Evolutionary conservation across 768 basidiomycete genomes (phyloP), one percentile per base, ranked within the genome.

Genomic region (Pleurotus platypus): DNA sequence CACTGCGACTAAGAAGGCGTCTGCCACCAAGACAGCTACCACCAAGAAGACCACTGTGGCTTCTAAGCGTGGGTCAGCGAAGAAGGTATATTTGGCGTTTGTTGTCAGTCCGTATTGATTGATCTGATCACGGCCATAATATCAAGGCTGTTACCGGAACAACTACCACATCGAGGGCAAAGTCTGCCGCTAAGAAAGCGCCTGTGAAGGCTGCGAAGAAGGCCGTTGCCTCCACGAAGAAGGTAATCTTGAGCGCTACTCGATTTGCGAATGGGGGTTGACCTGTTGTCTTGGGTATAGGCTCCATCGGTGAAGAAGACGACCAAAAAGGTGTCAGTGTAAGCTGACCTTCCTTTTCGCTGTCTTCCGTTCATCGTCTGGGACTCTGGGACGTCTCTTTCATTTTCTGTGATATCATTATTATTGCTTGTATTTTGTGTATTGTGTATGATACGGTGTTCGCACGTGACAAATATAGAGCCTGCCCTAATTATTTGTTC

Each of bases 41-140:
- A 58, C 60, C 4, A 55, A 69, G n/a, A 71, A 70, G 65, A 66
- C 64, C 45, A 55, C 59, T 15, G 37, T 71, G 4, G 60, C 75
- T 35, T 70, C 79, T 46, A 83, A 79, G 67, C 75, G 82, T 35
- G 82, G 78, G 30, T 46, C 76, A 1, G 83, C 80, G 7, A 90
- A 89, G 78, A 90, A 88, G 82, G 85, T 85, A 18, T 11, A 57
- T 38, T 13, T 24, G 40, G 15, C 39, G 12, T n/a, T 49, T 57
- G 35, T 13, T 39, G 26, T 26, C 42, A 18, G 39, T 43, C 59
- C 20, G 22, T 46, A 16, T 26, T 58, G 43, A 58, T 39, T 46
- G 38, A 47, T 45, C 22, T 61, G 27, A 54, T 11, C 51, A 40
- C 12, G 43, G 62, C 18, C 43, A 27, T 62, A 6, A 16, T n/a